A percentile compares a stretch with the other conserved stretches of the same genome.
Conservation (phyloP, 2,329 filamentous ascomycete genomes). For the Monosporascus sp. region DNA sequence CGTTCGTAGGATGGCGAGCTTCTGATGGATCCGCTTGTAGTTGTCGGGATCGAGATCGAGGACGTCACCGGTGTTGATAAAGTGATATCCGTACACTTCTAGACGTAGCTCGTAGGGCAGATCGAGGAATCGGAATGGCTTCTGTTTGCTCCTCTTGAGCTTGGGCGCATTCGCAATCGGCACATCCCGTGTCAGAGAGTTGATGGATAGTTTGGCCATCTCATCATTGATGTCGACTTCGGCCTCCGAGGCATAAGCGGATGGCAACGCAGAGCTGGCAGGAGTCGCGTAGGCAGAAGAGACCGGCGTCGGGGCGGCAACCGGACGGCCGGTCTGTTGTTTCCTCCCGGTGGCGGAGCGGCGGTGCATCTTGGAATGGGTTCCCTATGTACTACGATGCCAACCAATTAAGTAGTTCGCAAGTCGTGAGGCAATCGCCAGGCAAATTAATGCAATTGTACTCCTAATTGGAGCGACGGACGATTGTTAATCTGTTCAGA, state of each 20-base stretch:
- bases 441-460: no score
- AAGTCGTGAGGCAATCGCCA: no score
- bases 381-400: neutral
- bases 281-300: constrained; percentile 31
- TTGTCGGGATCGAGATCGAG: constrained; percentile 66
- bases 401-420: no score
- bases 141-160: constrained; percentile 29
- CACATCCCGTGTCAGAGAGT: constrained; percentile 38
- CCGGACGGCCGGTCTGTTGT: constrained; percentile 25
- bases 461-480: no score
- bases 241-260: constrained; percentile 32
- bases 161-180: constrained; percentile 17
- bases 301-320: constrained; percentile 24
- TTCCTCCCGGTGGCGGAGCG: constrained; percentile 24
- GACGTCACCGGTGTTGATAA: constrained; percentile 47
- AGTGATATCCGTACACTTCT: constrained; percentile 62
- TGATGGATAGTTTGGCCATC: constrained; percentile 35
- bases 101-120: constrained; percentile 67
- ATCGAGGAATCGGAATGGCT: constrained; percentile 60
- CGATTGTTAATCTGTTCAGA: no score
- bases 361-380: constrained; percentile 17
- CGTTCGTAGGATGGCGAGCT: constrained; percentile 56
- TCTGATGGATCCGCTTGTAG: constrained; percentile 54
- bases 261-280: constrained; percentile 31
- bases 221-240: constrained; percentile 36